These are phyloP conservation scores for Coix lacrymajobi DNA, from an alignment of 176 grass and related monocot species.

Conservation along the genomic window DNA sequence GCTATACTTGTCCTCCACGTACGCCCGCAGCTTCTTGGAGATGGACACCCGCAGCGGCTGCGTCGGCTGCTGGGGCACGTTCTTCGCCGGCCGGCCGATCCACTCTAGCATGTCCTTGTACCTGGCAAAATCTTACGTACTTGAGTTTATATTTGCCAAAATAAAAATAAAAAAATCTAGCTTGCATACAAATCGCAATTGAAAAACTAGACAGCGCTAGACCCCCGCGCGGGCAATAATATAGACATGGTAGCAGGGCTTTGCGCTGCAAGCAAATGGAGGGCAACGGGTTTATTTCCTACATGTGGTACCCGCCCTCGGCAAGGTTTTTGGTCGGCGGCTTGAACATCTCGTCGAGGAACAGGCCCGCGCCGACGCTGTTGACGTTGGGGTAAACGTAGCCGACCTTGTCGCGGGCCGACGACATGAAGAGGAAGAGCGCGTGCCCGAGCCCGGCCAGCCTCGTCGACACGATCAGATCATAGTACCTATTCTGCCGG, in stretches of 20 bases:
- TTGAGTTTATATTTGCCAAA: too few relatives aligned
- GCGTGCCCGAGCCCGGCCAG: conserved; percentile 71
- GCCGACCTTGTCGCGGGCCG: conserved; percentile 73
- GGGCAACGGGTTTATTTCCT: neutral
- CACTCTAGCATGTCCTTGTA: conserved; percentile 79
- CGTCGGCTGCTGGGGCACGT: conserved; percentile 49
- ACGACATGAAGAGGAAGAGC: conserved; percentile 90
- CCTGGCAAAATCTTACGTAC: conserved; percentile 32
- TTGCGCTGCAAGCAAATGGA: neutral
- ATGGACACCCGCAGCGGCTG: conserved; percentile 73
- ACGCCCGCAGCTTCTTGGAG: conserved; percentile 75
- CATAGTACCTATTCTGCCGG: conserved; percentile 80
- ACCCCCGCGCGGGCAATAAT: neutral
- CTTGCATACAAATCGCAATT: too few relatives aligned
- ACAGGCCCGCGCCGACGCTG: conserved; percentile 58
- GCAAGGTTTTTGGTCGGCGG: conserved; percentile 56
- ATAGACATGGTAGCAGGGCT: neutral
- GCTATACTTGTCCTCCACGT: conserved; percentile 65
- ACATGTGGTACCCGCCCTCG: conserved; percentile 81
- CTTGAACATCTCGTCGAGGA: conserved; percentile 66
- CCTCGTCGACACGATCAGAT: conserved; percentile 73
- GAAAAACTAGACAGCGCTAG: too few relatives aligned
- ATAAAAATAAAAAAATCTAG: too few relatives aligned
- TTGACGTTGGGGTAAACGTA: conserved; percentile 93
- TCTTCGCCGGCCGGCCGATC: conserved; percentile 59